Percentiles rank a stretch among this genome's conserved stretches.
phyloP scores from a whole-genome alignment of 2,329 filamentous ascomycete genomes.

The Calonectria pauciramosa region DNA sequence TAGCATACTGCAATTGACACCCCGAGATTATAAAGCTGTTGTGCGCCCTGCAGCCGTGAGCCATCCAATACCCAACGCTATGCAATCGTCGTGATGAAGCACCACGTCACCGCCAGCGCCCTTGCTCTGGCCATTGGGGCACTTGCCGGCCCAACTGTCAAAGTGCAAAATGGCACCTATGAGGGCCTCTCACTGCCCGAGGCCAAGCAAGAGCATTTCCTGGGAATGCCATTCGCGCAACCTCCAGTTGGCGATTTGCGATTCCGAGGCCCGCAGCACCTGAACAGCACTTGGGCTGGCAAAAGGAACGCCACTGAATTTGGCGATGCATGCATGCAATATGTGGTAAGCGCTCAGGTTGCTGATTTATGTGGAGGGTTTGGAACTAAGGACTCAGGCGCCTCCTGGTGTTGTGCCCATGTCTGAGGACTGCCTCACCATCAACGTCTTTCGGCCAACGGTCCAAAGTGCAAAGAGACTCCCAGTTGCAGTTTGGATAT shows the following conservation, averaged over 20 bases:
- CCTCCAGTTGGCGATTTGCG: background rate
- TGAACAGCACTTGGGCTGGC: background rate
- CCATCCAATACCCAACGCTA: too few species aligned
- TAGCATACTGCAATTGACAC: background rate
- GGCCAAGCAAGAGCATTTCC: background rate
- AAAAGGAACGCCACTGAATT: background rate
- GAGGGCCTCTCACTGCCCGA: background rate
- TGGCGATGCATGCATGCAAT: slow-evolving; percentile 12
- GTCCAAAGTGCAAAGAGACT: background rate
- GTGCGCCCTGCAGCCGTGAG: too few species aligned
- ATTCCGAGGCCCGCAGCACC: background rate
- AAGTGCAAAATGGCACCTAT: slow-evolving; percentile 5
- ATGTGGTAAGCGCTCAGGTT: background rate
- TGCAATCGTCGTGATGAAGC: background rate
- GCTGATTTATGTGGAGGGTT: rapidly evolving
- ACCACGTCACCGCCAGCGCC: background rate
- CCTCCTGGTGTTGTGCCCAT: background rate
- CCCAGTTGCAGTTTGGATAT: slow-evolving; percentile 7
- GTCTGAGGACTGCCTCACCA: slow-evolving; percentile 6
- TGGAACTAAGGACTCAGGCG: background rate
- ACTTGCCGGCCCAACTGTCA: background rate
- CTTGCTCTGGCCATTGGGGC: background rate
- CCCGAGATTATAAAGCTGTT: background rate
- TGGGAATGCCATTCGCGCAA: slow-evolving; percentile 6
- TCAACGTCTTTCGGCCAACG: slow-evolving; percentile 6